phyloP scores from a whole-genome alignment of 139 green algal genomes.

The Closterium sp. region DNA sequence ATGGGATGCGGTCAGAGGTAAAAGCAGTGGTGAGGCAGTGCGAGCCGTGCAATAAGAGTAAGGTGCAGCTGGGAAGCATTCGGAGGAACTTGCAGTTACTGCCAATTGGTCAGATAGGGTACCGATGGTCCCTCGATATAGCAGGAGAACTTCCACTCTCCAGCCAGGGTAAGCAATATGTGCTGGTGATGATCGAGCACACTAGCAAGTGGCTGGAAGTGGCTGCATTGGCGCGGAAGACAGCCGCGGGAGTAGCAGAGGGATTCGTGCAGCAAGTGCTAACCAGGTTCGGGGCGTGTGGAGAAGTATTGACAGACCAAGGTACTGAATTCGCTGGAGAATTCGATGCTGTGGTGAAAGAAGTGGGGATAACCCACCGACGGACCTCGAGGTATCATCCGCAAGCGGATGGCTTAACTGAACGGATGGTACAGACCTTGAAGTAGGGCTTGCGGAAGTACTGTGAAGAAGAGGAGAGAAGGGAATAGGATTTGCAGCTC shows the following conservation, averaged over 20 bases:
- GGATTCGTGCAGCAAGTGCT: constrained; percentile 39
- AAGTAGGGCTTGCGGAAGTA: no score
- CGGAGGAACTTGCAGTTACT: background rate
- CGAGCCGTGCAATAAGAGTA: background rate
- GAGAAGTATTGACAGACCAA: constrained; percentile 52
- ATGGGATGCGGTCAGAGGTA: background rate
- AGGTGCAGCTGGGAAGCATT: no score
- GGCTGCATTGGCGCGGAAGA: constrained; percentile 27
- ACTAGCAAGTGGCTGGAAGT: constrained; percentile 46
- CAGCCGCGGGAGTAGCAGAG: background rate
- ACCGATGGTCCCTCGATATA: constrained; percentile 25
- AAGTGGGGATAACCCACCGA: constrained; percentile 32
- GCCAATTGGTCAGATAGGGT: background rate
- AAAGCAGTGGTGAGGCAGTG: background rate
- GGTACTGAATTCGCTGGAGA: constrained; percentile 27
- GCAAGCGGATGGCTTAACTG: no score
- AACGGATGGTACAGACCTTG: no score
- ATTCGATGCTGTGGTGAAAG: background rate
- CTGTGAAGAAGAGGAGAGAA: no score
- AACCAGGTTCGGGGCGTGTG: constrained; percentile 5
- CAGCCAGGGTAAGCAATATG: constrained; percentile 20
- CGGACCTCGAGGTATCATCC: no score
- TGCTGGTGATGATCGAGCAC: constrained; percentile 49
- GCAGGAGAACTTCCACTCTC: constrained; percentile 13
- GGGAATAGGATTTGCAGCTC: no score